Conservation (phyloP, 2,329 filamentous ascomycete genomes). For the Aspergillus sp. region DNA sequence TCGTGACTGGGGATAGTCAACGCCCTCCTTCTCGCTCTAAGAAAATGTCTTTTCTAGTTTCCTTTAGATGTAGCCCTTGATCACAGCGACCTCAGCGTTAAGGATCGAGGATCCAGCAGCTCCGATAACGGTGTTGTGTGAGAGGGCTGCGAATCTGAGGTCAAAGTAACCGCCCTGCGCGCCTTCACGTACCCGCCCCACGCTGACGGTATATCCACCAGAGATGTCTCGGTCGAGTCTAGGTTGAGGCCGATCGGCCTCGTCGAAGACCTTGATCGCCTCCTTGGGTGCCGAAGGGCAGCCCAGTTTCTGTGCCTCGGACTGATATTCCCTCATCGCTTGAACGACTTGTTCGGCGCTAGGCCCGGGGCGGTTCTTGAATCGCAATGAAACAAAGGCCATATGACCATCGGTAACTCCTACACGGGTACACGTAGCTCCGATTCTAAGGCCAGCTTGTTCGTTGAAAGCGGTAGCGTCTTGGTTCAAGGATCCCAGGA, state of each 20-base stretch:
- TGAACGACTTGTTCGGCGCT: slow-evolving; percentile 72
- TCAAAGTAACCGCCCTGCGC: slow-evolving; percentile 82
- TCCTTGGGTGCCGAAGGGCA: slow-evolving; percentile 82
- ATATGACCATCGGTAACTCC: slow-evolving; percentile 95
- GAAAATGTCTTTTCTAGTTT: slow-evolving; percentile 2
- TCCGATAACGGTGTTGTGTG: slow-evolving; percentile 89
- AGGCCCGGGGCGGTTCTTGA: slow-evolving; percentile 72
- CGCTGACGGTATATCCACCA: slow-evolving; percentile 84
- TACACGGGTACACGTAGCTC: slow-evolving; percentile 88
- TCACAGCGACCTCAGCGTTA: slow-evolving; percentile 87
- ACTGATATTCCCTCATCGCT: slow-evolving; percentile 76
- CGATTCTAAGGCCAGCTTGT: slow-evolving; percentile 72
- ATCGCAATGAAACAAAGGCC: slow-evolving; percentile 86
- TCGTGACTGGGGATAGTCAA: slow-evolving; percentile 13
- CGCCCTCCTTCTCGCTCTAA: slow-evolving; percentile 16
- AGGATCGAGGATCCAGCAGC: slow-evolving; percentile 94
- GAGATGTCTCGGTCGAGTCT: slow-evolving; percentile 83
- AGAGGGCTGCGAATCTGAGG: slow-evolving; percentile 89
- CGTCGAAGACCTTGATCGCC: slow-evolving; percentile 85
- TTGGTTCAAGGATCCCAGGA: slow-evolving; percentile 72
- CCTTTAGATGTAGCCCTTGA: slow-evolving; percentile 75
- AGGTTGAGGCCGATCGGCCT: slow-evolving; percentile 87
- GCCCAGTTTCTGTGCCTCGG: slow-evolving; percentile 77
- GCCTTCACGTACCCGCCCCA: slow-evolving; percentile 82
- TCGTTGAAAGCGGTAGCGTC: slow-evolving; percentile 74